Conservation (phyloP, 139 green algal genomes). For the Desmodesmus armatus region DNA sequence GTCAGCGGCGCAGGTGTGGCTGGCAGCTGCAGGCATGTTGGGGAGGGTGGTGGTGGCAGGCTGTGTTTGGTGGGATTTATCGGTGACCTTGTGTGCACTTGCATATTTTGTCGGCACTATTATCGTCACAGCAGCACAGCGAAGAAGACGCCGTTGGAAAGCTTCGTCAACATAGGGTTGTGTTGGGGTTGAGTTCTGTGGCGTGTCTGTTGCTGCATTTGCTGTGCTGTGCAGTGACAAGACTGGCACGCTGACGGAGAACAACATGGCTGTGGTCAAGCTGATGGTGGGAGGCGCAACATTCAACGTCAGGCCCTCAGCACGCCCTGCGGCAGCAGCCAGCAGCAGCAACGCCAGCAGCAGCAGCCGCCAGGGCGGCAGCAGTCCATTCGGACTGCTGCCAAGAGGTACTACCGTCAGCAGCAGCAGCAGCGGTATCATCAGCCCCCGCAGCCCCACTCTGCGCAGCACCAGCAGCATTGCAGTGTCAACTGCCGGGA, state of each 20-base stretch:
- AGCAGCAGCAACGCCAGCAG: slow-evolving; percentile 18
- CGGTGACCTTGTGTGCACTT: neutral
- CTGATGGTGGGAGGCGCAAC: slow-evolving; percentile 60
- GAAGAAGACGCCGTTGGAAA: no score
- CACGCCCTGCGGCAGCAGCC: neutral
- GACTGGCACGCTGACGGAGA: slow-evolving; percentile 90
- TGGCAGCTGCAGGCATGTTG: slow-evolving; percentile 79
- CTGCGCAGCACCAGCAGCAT: neutral
- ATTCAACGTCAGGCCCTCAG: slow-evolving; percentile 37
- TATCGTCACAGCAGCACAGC: no score
- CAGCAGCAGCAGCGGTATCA: slow-evolving; percentile 27
- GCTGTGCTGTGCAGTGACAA: slow-evolving; percentile 79
- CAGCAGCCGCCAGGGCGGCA: slow-evolving; percentile 6
- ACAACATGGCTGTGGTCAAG: slow-evolving; percentile 81
- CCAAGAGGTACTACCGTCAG: neutral
- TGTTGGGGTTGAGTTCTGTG: neutral
- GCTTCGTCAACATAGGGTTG: no score
- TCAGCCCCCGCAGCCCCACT: slow-evolving; percentile 8
- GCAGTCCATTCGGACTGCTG: neutral
- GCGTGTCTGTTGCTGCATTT: neutral
- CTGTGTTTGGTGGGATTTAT: neutral
- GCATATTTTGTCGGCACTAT: no score
- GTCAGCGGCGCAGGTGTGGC: no score
- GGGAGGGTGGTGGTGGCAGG: neutral
- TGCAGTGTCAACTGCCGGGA: neutral